Base-by-base conservation (phyloP, 306 rosid genomes). In the Rubus idaeus region DNA sequence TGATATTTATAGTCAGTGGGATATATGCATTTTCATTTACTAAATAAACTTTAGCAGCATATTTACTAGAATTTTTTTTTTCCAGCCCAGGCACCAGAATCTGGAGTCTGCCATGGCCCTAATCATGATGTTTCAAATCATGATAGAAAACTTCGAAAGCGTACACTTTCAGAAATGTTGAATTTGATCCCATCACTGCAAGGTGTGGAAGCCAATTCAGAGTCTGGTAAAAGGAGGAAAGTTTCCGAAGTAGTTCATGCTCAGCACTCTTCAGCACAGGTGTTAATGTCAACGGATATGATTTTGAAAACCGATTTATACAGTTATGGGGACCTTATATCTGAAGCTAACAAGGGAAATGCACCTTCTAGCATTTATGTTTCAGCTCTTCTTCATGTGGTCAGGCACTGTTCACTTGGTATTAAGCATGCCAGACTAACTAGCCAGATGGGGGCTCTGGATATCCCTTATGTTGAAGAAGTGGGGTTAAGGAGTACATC, bases 361-460 rank as follows among this genome's bases (percentile, higher is more conserved):
- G 91, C 85, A 63, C 96, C 99, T 40, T 89, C 99, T 45, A 89
- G 92, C 86, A 80, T 93, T 83, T 96, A 92, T 80, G 84, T 96
- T 76, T 90, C 98, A 8, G 93, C 91, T 76, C 96, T 96, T 78
- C 97, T 96, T 86, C 98, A 89, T 57, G 98, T 96, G 82, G 91
- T 96, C 76, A 88, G 98, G 84, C 98, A 92, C 81, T 91, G 94
- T 83, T 92, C 97, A 68, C 96, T 96, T 57, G 88, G 93, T 83
- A 86, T 92, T 77, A 96, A 96, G 79, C 96, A 96, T 78, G 99
- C 99, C 69, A 92, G 98, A 79, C 88, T 96, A 82, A 91, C 97
- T 69, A 86, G 98, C 80, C 99, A 96, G 90, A 92, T 96, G 99
- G 99, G 87, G 74, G 91, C 92, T 66, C 88, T 88, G 79, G 97